phyloP scores from a whole-genome alignment of 345 rosid species.

The Linum tenue region DNA sequence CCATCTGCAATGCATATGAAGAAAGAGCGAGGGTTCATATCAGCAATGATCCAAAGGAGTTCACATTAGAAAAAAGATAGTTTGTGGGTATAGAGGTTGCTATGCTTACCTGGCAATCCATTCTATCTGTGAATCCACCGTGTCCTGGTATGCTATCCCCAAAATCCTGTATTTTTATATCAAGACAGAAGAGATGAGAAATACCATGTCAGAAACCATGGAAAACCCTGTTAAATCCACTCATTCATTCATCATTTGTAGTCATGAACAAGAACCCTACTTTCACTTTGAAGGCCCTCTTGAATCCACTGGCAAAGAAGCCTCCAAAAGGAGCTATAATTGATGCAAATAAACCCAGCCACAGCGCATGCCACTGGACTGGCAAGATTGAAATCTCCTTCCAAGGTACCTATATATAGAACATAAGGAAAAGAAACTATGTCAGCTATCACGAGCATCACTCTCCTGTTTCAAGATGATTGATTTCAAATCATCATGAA shows the following conservation, averaged over 20 bases:
- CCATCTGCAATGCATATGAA: conserved; percentile 12
- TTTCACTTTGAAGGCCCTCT: conserved; percentile 95
- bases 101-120: conserved; percentile 84
- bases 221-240: too few relatives aligned
- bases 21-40: not conserved
- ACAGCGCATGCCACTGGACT: conserved; percentile 91
- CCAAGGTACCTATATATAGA: conserved; percentile 67
- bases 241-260: not conserved
- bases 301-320: conserved; percentile 93
- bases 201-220: too few relatives aligned
- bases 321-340: conserved; percentile 99
- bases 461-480: not conserved
- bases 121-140: conserved; percentile 94
- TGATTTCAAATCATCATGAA: not conserved
- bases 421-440: not conserved
- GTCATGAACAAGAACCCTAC: conserved; percentile 18
- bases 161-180: conserved; percentile 50
- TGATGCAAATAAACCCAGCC: conserved; percentile 89
- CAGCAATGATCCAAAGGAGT: not conserved
- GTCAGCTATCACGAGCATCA: not conserved
- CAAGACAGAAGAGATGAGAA: not conserved
- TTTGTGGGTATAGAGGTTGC: not conserved
- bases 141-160: conserved; percentile 99
- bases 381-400: conserved; percentile 73
- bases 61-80: too few relatives aligned